A percentile compares a stretch with the other conserved stretches of the same genome.
Evolutionary conservation across 1,139 yeast species (phyloP).

Genomic region (Zygotorulaspora mrakii): DNA sequence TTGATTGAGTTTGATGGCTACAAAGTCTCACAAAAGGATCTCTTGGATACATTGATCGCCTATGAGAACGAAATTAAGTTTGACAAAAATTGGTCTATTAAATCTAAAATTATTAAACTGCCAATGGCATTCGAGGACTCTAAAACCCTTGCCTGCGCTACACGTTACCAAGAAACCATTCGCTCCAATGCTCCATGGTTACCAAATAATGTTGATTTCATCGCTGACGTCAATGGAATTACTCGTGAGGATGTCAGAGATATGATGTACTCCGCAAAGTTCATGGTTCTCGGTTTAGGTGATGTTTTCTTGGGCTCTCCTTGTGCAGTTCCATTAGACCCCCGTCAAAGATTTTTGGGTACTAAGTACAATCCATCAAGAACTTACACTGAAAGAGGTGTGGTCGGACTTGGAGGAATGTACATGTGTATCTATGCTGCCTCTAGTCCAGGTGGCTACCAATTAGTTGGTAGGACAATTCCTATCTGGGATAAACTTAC

Average conservation of each 20-base stretch:
- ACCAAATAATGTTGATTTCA: conserved; percentile 94
- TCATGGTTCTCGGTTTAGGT: conserved; percentile 89
- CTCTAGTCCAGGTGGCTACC: conserved; percentile 99
- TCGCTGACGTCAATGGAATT: conserved; percentile 81
- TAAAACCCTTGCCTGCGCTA: conserved; percentile 82
- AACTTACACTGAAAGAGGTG: conserved; percentile 93
- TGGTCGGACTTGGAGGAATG: conserved; percentile 97
- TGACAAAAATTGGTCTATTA: conserved; percentile 79
- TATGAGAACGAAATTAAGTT: conserved; percentile 72
- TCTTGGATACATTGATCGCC: conserved; percentile 61
- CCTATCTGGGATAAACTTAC: conserved; percentile 97
- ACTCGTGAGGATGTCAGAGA: conserved; percentile 72
- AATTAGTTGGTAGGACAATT: conserved; percentile 90
- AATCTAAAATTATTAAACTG: conserved; percentile 73
- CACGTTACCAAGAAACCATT: conserved; percentile 88
- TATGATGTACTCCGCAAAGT: conserved; percentile 82
- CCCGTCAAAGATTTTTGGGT: conserved; percentile 88
- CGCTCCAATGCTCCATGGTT: conserved; percentile 94
- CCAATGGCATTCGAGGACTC: conserved; percentile 97
- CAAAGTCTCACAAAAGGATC: conserved; percentile 53
- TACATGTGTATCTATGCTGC: conserved; percentile 98
- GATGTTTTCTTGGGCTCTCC: conserved; percentile 98
- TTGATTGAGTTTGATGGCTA: conserved; percentile 73
- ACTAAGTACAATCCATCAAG: conserved; percentile 95
- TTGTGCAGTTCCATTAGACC: conserved; percentile 96